A percentile compares a stretch with the other conserved stretches of the same genome.
Evolutionary conservation across 2,329 filamentous ascomycete genomes (phyloP).

Genomic region (Alternaria novae-zelandiae): DNA sequence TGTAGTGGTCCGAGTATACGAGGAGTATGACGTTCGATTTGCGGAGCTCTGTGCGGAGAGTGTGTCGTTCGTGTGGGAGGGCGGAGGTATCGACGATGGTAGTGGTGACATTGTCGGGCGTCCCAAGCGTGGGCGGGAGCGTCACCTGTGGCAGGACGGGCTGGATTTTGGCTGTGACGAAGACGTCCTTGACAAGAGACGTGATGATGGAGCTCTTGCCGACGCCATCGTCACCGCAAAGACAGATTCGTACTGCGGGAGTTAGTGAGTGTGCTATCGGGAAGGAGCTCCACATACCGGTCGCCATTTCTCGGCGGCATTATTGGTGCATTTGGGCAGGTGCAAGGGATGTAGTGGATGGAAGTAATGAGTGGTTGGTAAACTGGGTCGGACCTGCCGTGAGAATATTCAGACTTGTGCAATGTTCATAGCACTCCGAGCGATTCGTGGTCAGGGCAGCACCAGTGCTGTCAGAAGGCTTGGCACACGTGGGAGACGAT

Average conservation of each 20-base stretch:
- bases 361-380: neutral
- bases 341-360: neutral
- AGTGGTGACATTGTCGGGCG: slow-evolving; percentile 94
- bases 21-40: slow-evolving; percentile 97
- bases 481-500: slow-evolving; percentile 20
- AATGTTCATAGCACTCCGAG: neutral
- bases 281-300: slow-evolving; percentile 26
- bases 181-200: slow-evolving; percentile 95
- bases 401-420: neutral
- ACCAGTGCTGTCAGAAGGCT: slow-evolving; percentile 9
- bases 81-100: slow-evolving; percentile 98
- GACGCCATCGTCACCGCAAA: slow-evolving; percentile 88
- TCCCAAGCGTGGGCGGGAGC: slow-evolving; percentile 89
- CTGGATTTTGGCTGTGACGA: slow-evolving; percentile 94
- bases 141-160: slow-evolving; percentile 93
- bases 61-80: slow-evolving; percentile 88
- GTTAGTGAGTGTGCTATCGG: slow-evolving; percentile 6
- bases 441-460: neutral
- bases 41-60: slow-evolving; percentile 89
- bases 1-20: slow-evolving; percentile 98
- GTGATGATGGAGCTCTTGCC: slow-evolving; percentile 71
- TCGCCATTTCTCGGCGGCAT: slow-evolving; percentile 34
- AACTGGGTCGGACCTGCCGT: neutral
- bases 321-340: slow-evolving; percentile 17
- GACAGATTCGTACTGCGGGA: slow-evolving; percentile 80